phyloP scores from a whole-genome alignment of 2,329 filamentous ascomycete species.

The Penicillium sp. region DNA sequence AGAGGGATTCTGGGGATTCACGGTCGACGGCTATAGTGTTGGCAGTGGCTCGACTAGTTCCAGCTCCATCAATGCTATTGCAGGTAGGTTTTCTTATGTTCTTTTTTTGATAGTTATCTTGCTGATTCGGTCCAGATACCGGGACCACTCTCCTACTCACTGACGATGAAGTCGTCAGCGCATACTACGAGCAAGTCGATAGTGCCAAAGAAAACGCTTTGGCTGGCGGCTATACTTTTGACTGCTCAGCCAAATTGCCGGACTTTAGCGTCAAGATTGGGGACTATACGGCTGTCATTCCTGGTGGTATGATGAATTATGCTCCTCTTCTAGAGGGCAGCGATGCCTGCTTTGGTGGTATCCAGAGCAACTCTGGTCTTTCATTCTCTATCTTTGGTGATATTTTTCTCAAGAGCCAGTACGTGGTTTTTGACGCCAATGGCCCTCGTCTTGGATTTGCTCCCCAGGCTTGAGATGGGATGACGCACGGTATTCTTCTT shows the following conservation, averaged over 20 bases:
- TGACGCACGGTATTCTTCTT: no score
- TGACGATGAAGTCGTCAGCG: constrained; percentile 48
- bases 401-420: constrained; percentile 70
- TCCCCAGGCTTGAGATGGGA: constrained; percentile 33
- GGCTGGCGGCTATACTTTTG: constrained; percentile 53
- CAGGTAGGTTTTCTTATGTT: constrained; percentile 28
- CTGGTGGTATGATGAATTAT: constrained; percentile 53
- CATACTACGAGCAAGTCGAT: constrained; percentile 56
- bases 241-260: constrained; percentile 49
- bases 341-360: constrained; percentile 63
- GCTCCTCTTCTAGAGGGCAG: constrained; percentile 38
- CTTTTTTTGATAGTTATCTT: background rate
- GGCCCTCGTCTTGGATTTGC: constrained; percentile 48
- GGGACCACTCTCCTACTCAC: constrained; percentile 63
- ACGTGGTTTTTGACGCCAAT: constrained; percentile 62
- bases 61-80: constrained; percentile 50
- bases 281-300: constrained; percentile 46
- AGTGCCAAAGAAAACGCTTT: constrained; percentile 46
- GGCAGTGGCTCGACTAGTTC: constrained; percentile 40
- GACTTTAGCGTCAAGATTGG: constrained; percentile 50
- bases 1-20: constrained; percentile 61
- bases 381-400: constrained; percentile 68
- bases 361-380: constrained; percentile 59
- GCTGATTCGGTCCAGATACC: constrained; percentile 47
- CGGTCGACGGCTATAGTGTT: constrained; percentile 51